phyloP scores from a whole-genome alignment of 208 protist species.

The Kentomonas sorsogonicus region DNA sequence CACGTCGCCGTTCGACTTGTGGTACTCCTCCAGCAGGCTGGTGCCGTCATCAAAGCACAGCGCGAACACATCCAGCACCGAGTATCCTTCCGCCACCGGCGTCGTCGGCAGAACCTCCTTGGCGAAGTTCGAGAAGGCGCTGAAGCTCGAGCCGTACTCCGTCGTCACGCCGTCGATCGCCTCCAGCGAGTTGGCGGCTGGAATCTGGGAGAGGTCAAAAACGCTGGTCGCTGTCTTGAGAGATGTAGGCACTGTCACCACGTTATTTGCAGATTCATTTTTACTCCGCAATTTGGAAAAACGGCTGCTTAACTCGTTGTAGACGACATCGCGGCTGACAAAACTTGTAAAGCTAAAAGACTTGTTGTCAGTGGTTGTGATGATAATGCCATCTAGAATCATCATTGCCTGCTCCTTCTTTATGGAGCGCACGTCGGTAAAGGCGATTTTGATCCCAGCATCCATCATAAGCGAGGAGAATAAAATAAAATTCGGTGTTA shows the following conservation, averaged over 20 bases:
- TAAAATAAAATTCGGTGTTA: conserved; percentile 42
- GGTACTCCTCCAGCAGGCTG: conserved; percentile 36
- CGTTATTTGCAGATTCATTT: background rate
- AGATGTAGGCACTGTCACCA: conserved; percentile 9
- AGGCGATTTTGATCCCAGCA: conserved; percentile 29
- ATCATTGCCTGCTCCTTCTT: conserved; percentile 56
- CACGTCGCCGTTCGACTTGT: conserved; percentile 35
- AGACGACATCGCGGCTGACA: conserved; percentile 40
- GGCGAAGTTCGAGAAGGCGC: conserved; percentile 39
- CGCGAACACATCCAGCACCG: conserved; percentile 55
- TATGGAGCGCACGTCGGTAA: conserved; percentile 33
- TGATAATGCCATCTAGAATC: conserved; percentile 44
- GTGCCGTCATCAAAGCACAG: conserved; percentile 51
- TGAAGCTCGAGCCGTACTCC: conserved; percentile 53
- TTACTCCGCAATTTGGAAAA: conserved; percentile 17
- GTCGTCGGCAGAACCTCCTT: conserved; percentile 42
- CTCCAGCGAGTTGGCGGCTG: conserved; percentile 32
- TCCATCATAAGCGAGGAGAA: conserved; percentile 54
- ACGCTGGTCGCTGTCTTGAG: conserved; percentile 40
- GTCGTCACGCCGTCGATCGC: conserved; percentile 49
- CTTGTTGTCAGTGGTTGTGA: conserved; percentile 24
- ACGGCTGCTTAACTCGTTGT: conserved; percentile 26
- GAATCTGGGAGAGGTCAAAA: conserved; percentile 34
- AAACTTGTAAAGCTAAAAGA: conserved; percentile 49
- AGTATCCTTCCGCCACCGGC: too few relatives aligned